Percentiles rank a stretch among this genome's conserved stretches.
phyloP scores from a whole-genome alignment of 306 rosid genomes.

The Sechiopsis laciniata region DNA sequence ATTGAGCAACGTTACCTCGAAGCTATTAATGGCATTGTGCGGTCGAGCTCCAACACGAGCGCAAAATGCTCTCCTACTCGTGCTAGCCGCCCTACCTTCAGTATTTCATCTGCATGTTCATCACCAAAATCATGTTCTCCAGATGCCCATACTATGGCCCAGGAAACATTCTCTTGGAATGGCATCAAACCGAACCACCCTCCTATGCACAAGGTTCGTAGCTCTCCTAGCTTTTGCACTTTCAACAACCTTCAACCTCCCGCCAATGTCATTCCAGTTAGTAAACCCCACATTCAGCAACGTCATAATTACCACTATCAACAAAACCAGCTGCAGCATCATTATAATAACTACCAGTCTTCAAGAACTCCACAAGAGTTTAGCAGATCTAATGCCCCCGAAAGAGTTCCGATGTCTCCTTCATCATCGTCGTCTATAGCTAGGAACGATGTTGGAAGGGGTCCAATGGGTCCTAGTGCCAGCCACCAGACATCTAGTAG shows the following conservation, averaged over 20 bases:
- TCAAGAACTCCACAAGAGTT: slow-evolving; percentile 27
- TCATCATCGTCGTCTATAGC: slow-evolving; percentile 21
- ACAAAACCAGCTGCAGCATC: slow-evolving; percentile 20
- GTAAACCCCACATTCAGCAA: slow-evolving; percentile 22
- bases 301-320: slow-evolving; percentile 22
- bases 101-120: slow-evolving; percentile 45
- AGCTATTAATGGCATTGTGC: slow-evolving; percentile 57
- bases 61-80: slow-evolving; percentile 13
- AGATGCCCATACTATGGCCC: slow-evolving; percentile 27
- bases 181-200: background rate
- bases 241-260: slow-evolving; percentile 29
- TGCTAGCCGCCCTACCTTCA: slow-evolving; percentile 16
- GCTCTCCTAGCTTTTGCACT: slow-evolving; percentile 55
- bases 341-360: slow-evolving; percentile 20
- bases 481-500: slow-evolving; percentile 26
- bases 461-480: slow-evolving; percentile 15
- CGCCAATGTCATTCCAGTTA: background rate
- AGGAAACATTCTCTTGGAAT: slow-evolving; percentile 23
- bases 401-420: slow-evolving; percentile 21
- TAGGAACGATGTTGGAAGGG: slow-evolving; percentile 26
- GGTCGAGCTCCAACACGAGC: slow-evolving; percentile 25
- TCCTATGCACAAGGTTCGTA: slow-evolving; percentile 46
- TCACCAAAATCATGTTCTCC: slow-evolving; percentile 71
- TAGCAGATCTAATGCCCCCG: slow-evolving; percentile 25
- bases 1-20: slow-evolving; percentile 69